Conservation (phyloP, 768 basidiomycete species). For the Mycena galopus region DNA sequence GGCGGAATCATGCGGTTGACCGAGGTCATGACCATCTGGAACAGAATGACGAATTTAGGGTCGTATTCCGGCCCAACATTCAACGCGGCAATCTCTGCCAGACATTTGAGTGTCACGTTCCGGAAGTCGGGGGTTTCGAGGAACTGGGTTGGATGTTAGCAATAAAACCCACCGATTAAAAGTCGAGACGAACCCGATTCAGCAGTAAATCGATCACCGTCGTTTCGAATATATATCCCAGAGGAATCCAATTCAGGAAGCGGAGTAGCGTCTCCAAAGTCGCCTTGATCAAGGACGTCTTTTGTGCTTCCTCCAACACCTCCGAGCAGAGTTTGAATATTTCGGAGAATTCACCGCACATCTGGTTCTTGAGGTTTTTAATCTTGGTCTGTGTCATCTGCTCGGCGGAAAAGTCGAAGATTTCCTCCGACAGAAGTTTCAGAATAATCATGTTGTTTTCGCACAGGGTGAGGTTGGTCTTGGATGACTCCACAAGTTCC, state of each 20-base stretch:
- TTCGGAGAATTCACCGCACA: conserved; percentile 97
- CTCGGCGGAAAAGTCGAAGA: conserved; percentile 98
- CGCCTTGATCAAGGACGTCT: conserved; percentile 92
- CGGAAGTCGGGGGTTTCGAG: conserved; percentile 97
- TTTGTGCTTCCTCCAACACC: conserved; percentile 97
- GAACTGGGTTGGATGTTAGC: conserved; percentile 69
- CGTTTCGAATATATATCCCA: conserved; percentile 99
- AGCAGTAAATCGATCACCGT: conserved; percentile 95
- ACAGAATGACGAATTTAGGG: conserved; percentile 96
- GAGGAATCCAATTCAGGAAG: conserved; percentile 99
- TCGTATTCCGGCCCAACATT: conserved; percentile 98
- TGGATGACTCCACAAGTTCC: conserved; percentile 97
- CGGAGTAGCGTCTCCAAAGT: conserved; percentile 95
- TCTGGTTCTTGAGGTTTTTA: conserved; percentile 96
- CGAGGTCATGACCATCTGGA: conserved; percentile 98
- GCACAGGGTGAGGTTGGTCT: conserved; percentile 95
- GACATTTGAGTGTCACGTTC: conserved; percentile 95
- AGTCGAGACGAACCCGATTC: conserved; percentile 75
- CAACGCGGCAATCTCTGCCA: conserved; percentile 95
- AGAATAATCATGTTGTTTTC: conserved; percentile 99
- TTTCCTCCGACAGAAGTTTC: conserved; percentile 96
- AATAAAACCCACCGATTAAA: conserved; percentile 27
- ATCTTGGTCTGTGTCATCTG: conserved; percentile 99
- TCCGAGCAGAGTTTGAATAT: conserved; percentile 98
- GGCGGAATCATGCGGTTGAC: conserved; percentile 98